These are phyloP conservation scores for Pseudogymnoascus sp. DNA, from an alignment of 2,329 filamentous ascomycete species.

Conservation along the genomic window DNA sequence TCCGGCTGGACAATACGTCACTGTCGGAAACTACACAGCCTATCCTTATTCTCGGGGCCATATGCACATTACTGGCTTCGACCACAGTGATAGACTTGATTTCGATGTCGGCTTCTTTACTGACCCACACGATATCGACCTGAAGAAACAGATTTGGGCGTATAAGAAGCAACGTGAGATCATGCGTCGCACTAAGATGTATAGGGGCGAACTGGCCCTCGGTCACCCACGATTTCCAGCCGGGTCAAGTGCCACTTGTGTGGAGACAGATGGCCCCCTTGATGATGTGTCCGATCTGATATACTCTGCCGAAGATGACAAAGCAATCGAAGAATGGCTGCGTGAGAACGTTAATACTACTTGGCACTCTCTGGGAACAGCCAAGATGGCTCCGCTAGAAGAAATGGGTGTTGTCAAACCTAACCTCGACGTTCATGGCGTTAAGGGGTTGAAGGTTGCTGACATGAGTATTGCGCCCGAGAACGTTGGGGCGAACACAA, in stretches of 20 bases:
- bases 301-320: constrained; percentile 27
- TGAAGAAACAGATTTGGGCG: constrained; percentile 51
- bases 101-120: too few relatives aligned
- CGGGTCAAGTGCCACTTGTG: constrained; percentile 30
- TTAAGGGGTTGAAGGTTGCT: constrained; percentile 33
- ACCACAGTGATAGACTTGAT: too few relatives aligned
- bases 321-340: constrained; percentile 35
- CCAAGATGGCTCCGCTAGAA: constrained; percentile 31
- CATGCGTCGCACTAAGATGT: constrained; percentile 42
- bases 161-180: constrained; percentile 61
- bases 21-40: constrained; percentile 43
- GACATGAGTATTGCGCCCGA: constrained; percentile 32
- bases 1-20: constrained; percentile 41
- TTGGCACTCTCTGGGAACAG: constrained; percentile 35
- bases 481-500: constrained; percentile 38
- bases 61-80: constrained; percentile 52
- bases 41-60: constrained; percentile 55
- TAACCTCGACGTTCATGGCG: constrained; percentile 33
- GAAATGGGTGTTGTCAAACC: constrained; percentile 33
- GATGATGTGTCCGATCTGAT: constrained; percentile 31
- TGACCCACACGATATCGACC: constrained; percentile 39
- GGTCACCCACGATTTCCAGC: constrained; percentile 34
- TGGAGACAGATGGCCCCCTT: constrained; percentile 23
- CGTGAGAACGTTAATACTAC: constrained; percentile 33
- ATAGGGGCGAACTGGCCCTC: constrained; percentile 33